Percentiles rank a stretch among this genome's conserved stretches.
Evolutionary conservation across 2,329 filamentous ascomycete species (phyloP).

Genomic region (Xylaria arbuscula): DNA sequence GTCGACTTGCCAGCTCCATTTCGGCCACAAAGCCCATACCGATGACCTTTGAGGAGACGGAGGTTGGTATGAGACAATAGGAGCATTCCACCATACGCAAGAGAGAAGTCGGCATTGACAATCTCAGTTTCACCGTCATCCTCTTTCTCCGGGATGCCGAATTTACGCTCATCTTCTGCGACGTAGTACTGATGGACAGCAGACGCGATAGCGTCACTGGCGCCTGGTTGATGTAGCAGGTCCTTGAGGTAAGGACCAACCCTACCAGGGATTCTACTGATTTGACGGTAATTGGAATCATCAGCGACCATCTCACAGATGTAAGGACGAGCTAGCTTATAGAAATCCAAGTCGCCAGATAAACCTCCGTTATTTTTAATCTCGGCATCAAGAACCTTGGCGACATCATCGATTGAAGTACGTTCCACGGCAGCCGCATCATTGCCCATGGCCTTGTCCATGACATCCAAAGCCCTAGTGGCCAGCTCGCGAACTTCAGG

Average conservation of each 20-base stretch:
- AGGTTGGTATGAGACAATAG: slow-evolving; percentile 96
- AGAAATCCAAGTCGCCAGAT: slow-evolving; percentile 70
- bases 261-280: slow-evolving; percentile 75
- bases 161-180: slow-evolving; percentile 87
- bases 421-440: slow-evolving; percentile 74
- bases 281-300: slow-evolving; percentile 84
- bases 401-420: slow-evolving; percentile 77
- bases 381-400: slow-evolving; percentile 78
- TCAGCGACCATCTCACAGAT: slow-evolving; percentile 87
- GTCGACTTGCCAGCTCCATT: slow-evolving; percentile 99
- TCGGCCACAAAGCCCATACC: slow-evolving; percentile 95
- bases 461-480: slow-evolving; percentile 82
- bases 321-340: slow-evolving; percentile 76
- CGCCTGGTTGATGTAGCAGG: slow-evolving; percentile 71
- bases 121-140: slow-evolving; percentile 95
- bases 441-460: slow-evolving; percentile 90
- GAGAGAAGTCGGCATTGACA: slow-evolving; percentile 96
- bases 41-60: slow-evolving; percentile 92
- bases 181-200: slow-evolving; percentile 80
- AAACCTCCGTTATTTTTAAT: slow-evolving; percentile 76
- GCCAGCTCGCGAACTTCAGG: slow-evolving; percentile 95
- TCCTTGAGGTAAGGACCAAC: slow-evolving; percentile 80
- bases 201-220: slow-evolving; percentile 72
- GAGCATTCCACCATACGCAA: slow-evolving; percentile 98
- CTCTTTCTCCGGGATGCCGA: slow-evolving; percentile 83